Percentiles rank a stretch among this genome's conserved stretches.
Conservation (phyloP, 768 basidiomycete genomes). For the Tricholoma matsutake region DNA sequence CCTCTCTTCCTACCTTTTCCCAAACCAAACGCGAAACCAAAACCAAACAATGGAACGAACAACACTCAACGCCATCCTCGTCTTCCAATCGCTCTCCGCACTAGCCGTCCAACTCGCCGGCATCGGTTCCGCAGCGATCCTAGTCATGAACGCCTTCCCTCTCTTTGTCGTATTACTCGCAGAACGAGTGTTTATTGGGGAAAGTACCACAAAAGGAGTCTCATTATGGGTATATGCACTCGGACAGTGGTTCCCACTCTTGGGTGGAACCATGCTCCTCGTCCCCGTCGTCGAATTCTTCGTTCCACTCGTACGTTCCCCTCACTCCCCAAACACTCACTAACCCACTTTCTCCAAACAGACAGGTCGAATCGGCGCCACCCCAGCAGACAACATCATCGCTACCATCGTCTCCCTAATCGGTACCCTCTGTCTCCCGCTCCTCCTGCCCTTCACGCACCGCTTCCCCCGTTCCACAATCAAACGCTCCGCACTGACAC, state of each 20-base stretch:
- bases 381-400: slow-evolving; percentile 86
- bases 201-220: slow-evolving; percentile 29
- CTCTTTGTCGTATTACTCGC: slow-evolving; percentile 54
- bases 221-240: slow-evolving; percentile 64
- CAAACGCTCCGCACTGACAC: slow-evolving; percentile 37
- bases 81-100: slow-evolving; percentile 58
- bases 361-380: slow-evolving; percentile 82
- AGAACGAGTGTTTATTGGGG: slow-evolving; percentile 37
- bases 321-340: not conserved
- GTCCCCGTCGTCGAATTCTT: slow-evolving; percentile 78
- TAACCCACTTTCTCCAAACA: slow-evolving; percentile 22
- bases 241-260: slow-evolving; percentile 52
- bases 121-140: slow-evolving; percentile 75
- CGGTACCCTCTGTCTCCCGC: slow-evolving; percentile 56
- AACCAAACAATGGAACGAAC: slow-evolving; percentile 45
- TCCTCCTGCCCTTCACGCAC: slow-evolving; percentile 68
- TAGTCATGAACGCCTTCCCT: slow-evolving; percentile 60
- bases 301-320: slow-evolving; percentile 68
- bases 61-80: slow-evolving; percentile 54
- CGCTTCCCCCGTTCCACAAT: slow-evolving; percentile 51
- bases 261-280: slow-evolving; percentile 55
- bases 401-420: slow-evolving; percentile 68
- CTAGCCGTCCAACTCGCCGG: slow-evolving; percentile 58
- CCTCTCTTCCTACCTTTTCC: slow-evolving; percentile 30
- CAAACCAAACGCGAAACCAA: not conserved